phyloP scores from a whole-genome alignment of 225 moss, liverwort and hornwort genomes.

The Lunularia cruciata region DNA sequence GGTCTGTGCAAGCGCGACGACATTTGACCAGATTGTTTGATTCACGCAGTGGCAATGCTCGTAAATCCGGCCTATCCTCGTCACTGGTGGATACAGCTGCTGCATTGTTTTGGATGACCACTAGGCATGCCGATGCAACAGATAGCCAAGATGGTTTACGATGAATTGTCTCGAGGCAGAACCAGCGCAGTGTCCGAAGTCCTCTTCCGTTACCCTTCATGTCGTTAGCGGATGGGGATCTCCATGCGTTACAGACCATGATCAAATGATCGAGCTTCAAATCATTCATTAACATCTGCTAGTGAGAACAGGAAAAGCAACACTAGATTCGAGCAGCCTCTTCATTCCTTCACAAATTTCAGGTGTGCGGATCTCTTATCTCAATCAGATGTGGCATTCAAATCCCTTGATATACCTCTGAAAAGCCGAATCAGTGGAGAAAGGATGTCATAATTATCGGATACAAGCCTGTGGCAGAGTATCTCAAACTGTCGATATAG shows the following conservation, averaged over 20 bases:
- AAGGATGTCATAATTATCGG: too few species aligned
- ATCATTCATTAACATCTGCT: neutral
- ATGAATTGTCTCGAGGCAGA: neutral
- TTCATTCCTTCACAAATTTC: too few species aligned
- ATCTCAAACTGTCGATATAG: too few species aligned
- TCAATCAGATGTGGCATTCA: too few species aligned
- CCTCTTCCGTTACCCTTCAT: constrained; percentile 2
- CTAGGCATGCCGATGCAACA: constrained; percentile 2
- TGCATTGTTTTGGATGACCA: neutral
- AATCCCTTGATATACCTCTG: too few species aligned
- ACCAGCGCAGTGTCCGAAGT: neutral
- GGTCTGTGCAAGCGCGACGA: neutral
- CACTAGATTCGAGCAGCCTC: too few species aligned
- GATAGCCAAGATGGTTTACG: neutral
- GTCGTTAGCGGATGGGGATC: neutral
- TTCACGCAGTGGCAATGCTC: too few species aligned
- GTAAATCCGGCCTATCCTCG: neutral
- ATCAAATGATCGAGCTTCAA: neutral
- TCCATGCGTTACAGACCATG: constrained; percentile 10
- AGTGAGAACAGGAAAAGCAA: too few species aligned
- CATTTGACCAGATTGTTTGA: neutral
- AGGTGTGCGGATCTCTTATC: too few species aligned
- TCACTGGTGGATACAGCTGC: neutral
- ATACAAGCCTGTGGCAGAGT: too few species aligned
- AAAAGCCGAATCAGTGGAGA: too few species aligned